Base-by-base conservation (phyloP, 1,284 basidiomycete genomes). In the Golubevia pallescens region DNA sequence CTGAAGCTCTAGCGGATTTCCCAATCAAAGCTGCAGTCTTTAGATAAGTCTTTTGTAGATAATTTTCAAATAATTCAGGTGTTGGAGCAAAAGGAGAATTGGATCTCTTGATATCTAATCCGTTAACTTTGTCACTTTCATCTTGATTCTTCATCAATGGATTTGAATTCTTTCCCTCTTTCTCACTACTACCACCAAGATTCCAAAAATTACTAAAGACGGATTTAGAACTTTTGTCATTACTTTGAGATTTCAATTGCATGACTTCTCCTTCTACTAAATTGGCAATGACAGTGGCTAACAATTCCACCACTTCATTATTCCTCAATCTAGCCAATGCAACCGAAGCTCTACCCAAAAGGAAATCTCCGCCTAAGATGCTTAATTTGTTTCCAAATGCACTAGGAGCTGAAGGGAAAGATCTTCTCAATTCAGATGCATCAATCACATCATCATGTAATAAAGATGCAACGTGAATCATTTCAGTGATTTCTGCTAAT, bases 11-110 rank as follows among this genome's bases (percentile, higher is more conserved):
- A 1, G 93, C 92, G 2, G 92, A 92, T 86, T 98, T 99, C 1
- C 95, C 95, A 90, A 99, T 96, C 67, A 99, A 87, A 78, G 92
- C 94, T 16, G 96, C 96, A 3, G 95, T 97, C 87, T 99, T 98
- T 80, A 99, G 88, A 84, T 98, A 99, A 24, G 94, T 95, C 87
- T 96, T 97, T 79, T 91, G 90, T 85, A 98, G 89, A 87, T 99
- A 99, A 42, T 91, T 88, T 66, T 91, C 91, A 90, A 96, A 98
- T 70, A 91, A 90, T 16, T 90, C 90, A 5, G 60, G 63, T 1
- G 86, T 87, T 0, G 88, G 87, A 32, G 60, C 54, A 53, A 34
- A 56, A 61, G 19, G 60, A 61, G 20, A 61, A 34, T 7, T 53
- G 38, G 42, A 16, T 20, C 6, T 16, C 52, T 60, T 53, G 10